Percentiles rank a stretch among this genome's conserved stretches.
These are phyloP conservation scores for Nicotiana rustica DNA, from an alignment of 305 asterid genomes.

Conservation along the genomic window DNA sequence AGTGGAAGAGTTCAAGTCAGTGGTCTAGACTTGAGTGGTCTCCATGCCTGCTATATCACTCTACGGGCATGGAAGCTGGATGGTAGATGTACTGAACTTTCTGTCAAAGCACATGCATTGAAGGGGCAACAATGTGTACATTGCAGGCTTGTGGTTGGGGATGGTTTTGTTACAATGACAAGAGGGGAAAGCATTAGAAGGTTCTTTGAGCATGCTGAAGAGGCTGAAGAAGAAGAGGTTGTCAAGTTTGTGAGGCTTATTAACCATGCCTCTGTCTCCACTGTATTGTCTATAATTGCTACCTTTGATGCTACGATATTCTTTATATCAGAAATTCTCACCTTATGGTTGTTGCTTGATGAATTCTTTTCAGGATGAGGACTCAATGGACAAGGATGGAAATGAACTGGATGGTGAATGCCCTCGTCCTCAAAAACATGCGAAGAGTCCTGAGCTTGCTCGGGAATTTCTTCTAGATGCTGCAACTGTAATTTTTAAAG, in stretches of 20 bases:
- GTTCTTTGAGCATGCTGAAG: conserved; percentile 99
- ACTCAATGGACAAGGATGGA: conserved; percentile 97
- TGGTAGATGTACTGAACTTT: conserved; percentile 87
- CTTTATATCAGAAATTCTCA: not conserved
- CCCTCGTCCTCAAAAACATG: conserved; percentile 99
- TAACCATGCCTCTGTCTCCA: conserved; percentile 23
- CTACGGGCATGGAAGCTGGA: conserved; percentile 90
- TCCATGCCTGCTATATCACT: conserved; percentile 87
- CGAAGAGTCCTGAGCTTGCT: conserved; percentile 99
- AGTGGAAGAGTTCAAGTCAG: conserved; percentile 77
- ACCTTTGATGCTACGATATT: not conserved
- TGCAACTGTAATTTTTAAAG: conserved; percentile 97
- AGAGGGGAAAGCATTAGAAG: conserved; percentile 80
- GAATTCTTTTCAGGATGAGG: conserved; percentile 77
- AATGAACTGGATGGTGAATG: conserved; percentile 94
- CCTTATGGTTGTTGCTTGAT: not conserved
- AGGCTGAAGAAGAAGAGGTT: conserved; percentile 99
- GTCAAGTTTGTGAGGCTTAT: conserved; percentile 29
- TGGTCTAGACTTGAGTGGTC: conserved; percentile 86
- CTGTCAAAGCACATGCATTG: conserved; percentile 96
- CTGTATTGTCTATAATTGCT: conserved; percentile 15
- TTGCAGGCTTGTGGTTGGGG: conserved; percentile 95
- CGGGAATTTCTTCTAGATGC: conserved; percentile 99
- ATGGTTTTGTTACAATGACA: conserved; percentile 80
- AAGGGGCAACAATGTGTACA: conserved; percentile 94